A percentile compares a stretch with the other conserved stretches of the same genome.
These are phyloP conservation scores for Crithidia brevicula DNA, from an alignment of 208 protist genomes.

Conservation along the genomic window DNA sequence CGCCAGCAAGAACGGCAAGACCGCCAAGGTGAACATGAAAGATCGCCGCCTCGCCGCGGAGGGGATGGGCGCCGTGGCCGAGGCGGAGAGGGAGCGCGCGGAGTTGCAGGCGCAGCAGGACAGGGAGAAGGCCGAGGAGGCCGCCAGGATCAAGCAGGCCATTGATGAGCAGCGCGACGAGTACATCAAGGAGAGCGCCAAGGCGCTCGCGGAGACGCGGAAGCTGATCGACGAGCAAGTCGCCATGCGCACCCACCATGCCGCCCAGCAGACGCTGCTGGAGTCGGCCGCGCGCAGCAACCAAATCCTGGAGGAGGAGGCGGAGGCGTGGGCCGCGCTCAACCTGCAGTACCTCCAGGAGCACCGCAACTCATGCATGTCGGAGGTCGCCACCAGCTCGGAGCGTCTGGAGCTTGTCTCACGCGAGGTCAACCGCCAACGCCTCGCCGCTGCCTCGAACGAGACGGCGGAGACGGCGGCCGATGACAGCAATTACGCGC, in stretches of 20 bases:
- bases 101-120: slow-evolving; percentile 40
- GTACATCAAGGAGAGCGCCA: slow-evolving; percentile 38
- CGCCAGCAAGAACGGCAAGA: slow-evolving; percentile 40
- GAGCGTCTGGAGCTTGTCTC: slow-evolving; percentile 47
- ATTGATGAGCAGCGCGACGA: slow-evolving; percentile 49
- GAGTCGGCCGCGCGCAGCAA: slow-evolving; percentile 42
- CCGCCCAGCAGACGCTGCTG: slow-evolving; percentile 39
- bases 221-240: slow-evolving; percentile 44
- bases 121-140: slow-evolving; percentile 47
- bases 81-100: slow-evolving; percentile 58
- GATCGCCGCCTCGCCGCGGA: slow-evolving; percentile 50
- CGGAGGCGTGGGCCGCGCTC: slow-evolving; percentile 44
- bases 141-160: slow-evolving; percentile 17
- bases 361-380: slow-evolving; percentile 39
- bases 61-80: slow-evolving; percentile 41
- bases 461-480: slow-evolving; percentile 50
- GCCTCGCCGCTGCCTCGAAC: slow-evolving; percentile 20
- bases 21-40: slow-evolving; percentile 34
- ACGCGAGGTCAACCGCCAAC: slow-evolving; percentile 51
- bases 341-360: slow-evolving; percentile 39
- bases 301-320: slow-evolving; percentile 58
- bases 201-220: slow-evolving; percentile 42
- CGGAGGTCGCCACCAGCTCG: slow-evolving; percentile 31
- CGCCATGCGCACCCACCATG: slow-evolving; percentile 22
- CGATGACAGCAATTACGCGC: slow-evolving; percentile 60